These are phyloP conservation scores for Eleusine indica DNA, from an alignment of 176 grass and related monocot species.

Conservation along the genomic window DNA sequence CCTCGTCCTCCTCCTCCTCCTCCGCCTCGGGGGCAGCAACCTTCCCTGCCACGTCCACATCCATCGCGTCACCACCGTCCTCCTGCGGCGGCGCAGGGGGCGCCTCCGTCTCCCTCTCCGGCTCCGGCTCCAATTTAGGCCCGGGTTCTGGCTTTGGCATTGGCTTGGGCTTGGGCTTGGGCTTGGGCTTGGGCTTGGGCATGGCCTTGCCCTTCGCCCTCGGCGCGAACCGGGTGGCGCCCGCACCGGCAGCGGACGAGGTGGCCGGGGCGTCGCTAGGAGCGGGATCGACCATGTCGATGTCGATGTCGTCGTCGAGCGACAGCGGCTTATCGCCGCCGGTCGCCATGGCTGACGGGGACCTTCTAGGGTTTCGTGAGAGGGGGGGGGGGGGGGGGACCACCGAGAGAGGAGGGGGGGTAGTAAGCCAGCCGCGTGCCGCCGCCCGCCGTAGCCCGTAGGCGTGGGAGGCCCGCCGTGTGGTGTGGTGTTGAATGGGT, in stretches of 20 bases:
- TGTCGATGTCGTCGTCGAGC: conserved; percentile 55
- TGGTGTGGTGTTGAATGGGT: no score
- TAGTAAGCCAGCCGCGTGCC: no score
- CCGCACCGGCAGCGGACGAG: conserved; percentile 6
- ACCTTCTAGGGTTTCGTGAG: conserved; percentile 30
- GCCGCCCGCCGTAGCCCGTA: no score
- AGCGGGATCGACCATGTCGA: conserved; percentile 52
- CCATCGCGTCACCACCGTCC: conserved; percentile 42
- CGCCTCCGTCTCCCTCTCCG: background rate
- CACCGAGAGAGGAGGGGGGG: no score
- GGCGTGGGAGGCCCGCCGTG: no score
- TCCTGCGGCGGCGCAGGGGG: background rate
- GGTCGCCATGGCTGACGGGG: conserved; percentile 32
- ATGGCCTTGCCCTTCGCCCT: conserved; percentile 55
- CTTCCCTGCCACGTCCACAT: conserved; percentile 31
- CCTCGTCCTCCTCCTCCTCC: conserved; percentile 4
- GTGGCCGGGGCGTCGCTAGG: conserved; percentile 27
- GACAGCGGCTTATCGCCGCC: conserved; percentile 33
- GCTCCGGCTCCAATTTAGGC: background rate
- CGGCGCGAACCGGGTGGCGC: conserved; percentile 61
- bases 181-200: conserved; percentile 18
- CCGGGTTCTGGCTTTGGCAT: background rate
- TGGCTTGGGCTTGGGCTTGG: conserved; percentile 15
- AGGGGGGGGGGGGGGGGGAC: background rate
- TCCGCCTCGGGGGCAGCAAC: background rate